phyloP scores from a whole-genome alignment of 2,329 filamentous ascomycete genomes.

The Didymella sp. region DNA sequence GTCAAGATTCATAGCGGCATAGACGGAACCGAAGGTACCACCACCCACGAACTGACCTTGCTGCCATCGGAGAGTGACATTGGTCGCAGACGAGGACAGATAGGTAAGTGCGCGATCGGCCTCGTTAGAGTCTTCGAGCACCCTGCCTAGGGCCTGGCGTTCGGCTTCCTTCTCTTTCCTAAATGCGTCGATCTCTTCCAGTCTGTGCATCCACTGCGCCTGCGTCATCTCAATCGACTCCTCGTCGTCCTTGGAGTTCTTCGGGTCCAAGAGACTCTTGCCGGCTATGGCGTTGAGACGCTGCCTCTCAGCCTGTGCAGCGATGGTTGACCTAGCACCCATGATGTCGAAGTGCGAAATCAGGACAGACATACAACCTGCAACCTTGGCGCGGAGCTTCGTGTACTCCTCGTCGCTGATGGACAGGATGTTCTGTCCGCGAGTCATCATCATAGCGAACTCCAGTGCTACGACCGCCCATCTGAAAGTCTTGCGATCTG shows the following conservation, averaged over 20 bases:
- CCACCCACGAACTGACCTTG: conserved; percentile 98
- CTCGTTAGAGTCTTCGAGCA: conserved; percentile 93
- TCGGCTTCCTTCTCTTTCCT: conserved; percentile 83
- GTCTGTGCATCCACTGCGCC: conserved; percentile 74
- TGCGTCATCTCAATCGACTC: conserved; percentile 79
- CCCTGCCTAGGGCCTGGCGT: conserved; percentile 84
- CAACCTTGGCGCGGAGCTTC: conserved; percentile 83
- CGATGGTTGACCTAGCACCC: conserved; percentile 90
- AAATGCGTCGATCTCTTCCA: conserved; percentile 77
- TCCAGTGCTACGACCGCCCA: conserved; percentile 97
- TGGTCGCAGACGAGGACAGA: conserved; percentile 90
- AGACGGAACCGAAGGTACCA: conserved; percentile 96
- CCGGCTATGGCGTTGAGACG: conserved; percentile 80
- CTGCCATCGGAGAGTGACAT: conserved; percentile 96
- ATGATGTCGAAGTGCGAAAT: conserved; percentile 99
- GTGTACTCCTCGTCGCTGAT: conserved; percentile 89
- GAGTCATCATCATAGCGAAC: conserved; percentile 96
- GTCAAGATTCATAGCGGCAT: conserved; percentile 96
- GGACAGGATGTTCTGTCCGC: conserved; percentile 89
- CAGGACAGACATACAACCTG: conserved; percentile 94
- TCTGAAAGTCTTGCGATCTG: conserved; percentile 93
- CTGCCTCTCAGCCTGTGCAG: conserved; percentile 92
- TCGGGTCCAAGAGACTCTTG: conserved; percentile 80
- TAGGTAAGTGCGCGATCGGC: conserved; percentile 94
- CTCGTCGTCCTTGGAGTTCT: conserved; percentile 77